These are phyloP conservation scores for Flagelloscypha sp. DNA, from an alignment of 768 basidiomycete species.

Conservation along the genomic window DNA sequence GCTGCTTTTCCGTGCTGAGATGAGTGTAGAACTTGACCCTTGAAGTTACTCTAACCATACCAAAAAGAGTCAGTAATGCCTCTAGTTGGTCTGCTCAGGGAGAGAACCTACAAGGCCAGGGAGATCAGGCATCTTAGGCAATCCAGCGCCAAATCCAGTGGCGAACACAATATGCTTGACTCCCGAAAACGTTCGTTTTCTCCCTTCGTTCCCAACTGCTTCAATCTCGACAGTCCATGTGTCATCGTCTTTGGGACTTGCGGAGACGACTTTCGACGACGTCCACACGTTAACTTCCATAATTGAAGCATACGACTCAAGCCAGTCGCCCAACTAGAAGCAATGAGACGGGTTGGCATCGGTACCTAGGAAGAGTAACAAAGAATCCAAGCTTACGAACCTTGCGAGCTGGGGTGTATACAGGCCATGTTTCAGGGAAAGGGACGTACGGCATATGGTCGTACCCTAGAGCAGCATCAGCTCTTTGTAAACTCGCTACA, in stretches of 20 bases:
- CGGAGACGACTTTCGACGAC: constrained; percentile 32
- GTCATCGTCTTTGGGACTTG: constrained; percentile 27
- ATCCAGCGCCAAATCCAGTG: constrained; percentile 43
- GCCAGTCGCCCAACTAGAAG: constrained; percentile 52
- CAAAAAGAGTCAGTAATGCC: background rate
- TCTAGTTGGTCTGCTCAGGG: background rate
- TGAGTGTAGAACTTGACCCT: constrained; percentile 48
- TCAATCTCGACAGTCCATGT: constrained; percentile 39
- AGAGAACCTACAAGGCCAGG: constrained; percentile 28
- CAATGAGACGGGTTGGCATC: too few relatives aligned
- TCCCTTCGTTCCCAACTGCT: constrained; percentile 22
- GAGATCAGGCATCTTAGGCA: constrained; percentile 35
- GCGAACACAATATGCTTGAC: constrained; percentile 49
- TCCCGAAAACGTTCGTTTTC: constrained; percentile 26
- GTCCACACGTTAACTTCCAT: constrained; percentile 63
- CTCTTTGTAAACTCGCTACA: background rate
- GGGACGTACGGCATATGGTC: constrained; percentile 50
- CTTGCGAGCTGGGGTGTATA: constrained; percentile 43
- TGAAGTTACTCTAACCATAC: constrained; percentile 40
- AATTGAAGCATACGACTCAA: constrained; percentile 51
- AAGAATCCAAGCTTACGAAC: constrained; percentile 18
- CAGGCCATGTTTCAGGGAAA: constrained; percentile 53
- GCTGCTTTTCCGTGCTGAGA: constrained; percentile 37
- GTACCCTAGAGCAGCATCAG: constrained; percentile 25
- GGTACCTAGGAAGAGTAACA: too few relatives aligned